Evolutionary conservation across 1,284 basidiomycete genomes (phyloP).

Genomic region (Farysia itapuensis): DNA sequence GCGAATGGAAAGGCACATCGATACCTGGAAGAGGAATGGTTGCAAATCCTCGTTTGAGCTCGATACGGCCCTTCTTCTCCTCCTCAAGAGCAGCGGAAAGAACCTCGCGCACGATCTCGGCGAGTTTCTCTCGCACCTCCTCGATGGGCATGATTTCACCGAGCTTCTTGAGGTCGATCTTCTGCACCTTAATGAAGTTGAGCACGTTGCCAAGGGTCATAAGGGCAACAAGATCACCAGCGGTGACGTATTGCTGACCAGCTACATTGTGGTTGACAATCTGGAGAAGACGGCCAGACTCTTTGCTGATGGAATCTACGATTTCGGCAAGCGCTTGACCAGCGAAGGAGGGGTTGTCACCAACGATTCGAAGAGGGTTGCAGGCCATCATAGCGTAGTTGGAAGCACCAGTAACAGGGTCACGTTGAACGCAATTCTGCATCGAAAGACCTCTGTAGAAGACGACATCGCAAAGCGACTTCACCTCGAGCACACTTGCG

Average conservation of each 20-base stretch:
- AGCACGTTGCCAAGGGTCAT: conserved; percentile 93
- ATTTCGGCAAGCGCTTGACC: conserved; percentile 86
- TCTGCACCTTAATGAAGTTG: conserved; percentile 94
- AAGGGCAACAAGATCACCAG: conserved; percentile 88
- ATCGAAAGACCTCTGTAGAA: conserved; percentile 99
- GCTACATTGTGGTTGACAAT: conserved; percentile 89
- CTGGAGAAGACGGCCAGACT: conserved; percentile 80
- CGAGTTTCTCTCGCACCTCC: conserved; percentile 87
- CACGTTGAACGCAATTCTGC: conserved; percentile 60
- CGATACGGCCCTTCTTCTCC: conserved; percentile 83
- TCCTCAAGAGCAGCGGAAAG: conserved; percentile 73
- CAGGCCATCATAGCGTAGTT: conserved; percentile 96
- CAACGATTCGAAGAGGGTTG: conserved; percentile 86
- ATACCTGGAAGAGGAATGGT: conserved; percentile 72
- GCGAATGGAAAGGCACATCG: conserved; percentile 98
- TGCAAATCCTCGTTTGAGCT: conserved; percentile 89
- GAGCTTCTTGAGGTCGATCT: conserved; percentile 92
- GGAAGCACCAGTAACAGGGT: conserved; percentile 40
- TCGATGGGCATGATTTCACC: conserved; percentile 77
- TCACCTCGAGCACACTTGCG: conserved; percentile 90
- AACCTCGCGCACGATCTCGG: conserved; percentile 84
- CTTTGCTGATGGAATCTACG: conserved; percentile 68
- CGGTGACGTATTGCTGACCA: conserved; percentile 75
- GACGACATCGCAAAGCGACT: conserved; percentile 94
- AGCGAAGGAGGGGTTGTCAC: conserved; percentile 67